Evolutionary conservation across 257 asterid genomes (phyloP).

Genomic region (Jacaranda mimosifolia): DNA sequence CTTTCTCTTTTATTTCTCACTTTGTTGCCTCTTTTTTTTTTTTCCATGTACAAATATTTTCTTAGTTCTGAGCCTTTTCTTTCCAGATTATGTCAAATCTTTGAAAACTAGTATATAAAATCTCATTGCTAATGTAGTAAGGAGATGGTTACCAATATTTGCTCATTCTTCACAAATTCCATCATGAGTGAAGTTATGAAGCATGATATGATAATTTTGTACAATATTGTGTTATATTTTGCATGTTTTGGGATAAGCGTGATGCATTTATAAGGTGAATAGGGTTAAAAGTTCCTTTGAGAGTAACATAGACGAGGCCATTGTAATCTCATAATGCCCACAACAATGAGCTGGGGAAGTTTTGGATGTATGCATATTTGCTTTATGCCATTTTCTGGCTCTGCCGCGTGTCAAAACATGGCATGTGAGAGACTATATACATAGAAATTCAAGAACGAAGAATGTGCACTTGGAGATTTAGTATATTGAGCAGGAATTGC

Average conservation of each 20-base stretch:
- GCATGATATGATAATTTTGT: not conserved
- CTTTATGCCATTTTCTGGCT: conserved; percentile 19
- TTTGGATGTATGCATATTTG: not conserved
- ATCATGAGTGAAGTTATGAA: not conserved
- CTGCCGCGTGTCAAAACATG: conserved; percentile 16
- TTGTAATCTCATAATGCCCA: conserved; percentile 16
- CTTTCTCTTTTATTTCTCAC: conserved; percentile 17
- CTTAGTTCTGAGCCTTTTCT: not conserved
- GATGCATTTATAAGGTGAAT: conserved; percentile 17
- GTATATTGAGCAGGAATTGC: not conserved
- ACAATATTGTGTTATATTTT: conserved; percentile 4
- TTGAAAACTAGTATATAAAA: conserved; percentile 16
- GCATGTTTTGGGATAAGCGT: conserved; percentile 26
- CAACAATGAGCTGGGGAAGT: conserved; percentile 12
- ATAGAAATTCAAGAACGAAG: conserved; percentile 20
- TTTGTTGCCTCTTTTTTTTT: conserved; percentile 11
- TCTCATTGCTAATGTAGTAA: conserved; percentile 17
- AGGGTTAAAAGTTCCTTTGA: conserved; percentile 3
- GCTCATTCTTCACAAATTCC: conserved; percentile 1
- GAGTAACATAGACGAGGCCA: not conserved
- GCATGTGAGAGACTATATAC: not conserved
- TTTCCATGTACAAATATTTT: conserved; percentile 1
- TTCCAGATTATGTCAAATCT: not conserved
- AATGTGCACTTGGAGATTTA: conserved; percentile 15
- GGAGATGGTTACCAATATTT: not conserved